phyloP scores from a whole-genome alignment of 169 alveolate species.

The Plasmodium adleri region DNA sequence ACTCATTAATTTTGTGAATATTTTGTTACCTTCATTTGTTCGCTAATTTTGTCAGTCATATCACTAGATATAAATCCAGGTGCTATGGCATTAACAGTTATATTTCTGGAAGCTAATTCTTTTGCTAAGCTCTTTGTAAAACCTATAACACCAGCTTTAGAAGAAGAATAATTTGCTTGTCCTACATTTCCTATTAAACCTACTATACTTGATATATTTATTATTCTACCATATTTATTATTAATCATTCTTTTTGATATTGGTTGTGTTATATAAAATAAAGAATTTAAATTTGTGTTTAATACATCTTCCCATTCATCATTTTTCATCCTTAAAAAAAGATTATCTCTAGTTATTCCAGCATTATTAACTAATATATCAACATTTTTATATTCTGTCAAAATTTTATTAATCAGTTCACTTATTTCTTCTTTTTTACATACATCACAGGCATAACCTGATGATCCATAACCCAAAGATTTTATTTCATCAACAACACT shows the following conservation, averaged over 20 bases:
- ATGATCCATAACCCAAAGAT: constrained; percentile 65
- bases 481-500: constrained; percentile 77
- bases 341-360: constrained; percentile 92
- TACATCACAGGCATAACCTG: constrained; percentile 81
- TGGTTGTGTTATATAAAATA: constrained; percentile 78
- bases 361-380: constrained; percentile 94
- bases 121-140: constrained; percentile 90
- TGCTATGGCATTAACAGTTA: constrained; percentile 90
- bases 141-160: constrained; percentile 93
- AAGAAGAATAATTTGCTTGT: constrained; percentile 92
- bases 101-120: constrained; percentile 91
- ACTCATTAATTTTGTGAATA: no score
- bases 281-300: constrained; percentile 87
- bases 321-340: constrained; percentile 89
- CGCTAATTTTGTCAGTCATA: constrained; percentile 80
- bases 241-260: constrained; percentile 76
- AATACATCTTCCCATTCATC: constrained; percentile 92
- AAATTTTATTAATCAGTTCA: constrained; percentile 64
- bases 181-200: constrained; percentile 93
- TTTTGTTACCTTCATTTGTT: constrained; percentile 76
- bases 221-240: constrained; percentile 81
- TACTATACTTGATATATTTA: constrained; percentile 84
- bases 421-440: constrained; percentile 75
- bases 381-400: constrained; percentile 82
- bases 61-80: constrained; percentile 86